Evolutionary conservation across 2,329 filamentous ascomycete genomes (phyloP), one percentile per base, ranked within the genome.

Genomic region (Aspergillus fischeri): DNA sequence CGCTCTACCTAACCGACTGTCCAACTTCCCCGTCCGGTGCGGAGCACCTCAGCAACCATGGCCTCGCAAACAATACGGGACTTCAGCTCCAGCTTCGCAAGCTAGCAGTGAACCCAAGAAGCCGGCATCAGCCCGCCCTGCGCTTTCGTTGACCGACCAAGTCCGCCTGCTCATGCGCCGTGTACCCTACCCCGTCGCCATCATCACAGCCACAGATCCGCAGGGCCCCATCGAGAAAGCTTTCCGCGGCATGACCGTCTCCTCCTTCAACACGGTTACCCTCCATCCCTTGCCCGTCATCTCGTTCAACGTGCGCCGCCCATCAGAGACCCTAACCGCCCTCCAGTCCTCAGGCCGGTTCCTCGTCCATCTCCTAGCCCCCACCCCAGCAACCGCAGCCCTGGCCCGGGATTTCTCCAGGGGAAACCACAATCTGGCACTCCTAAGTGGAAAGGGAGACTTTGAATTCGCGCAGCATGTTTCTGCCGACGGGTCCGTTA

Each of bases 191-290:
- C 80, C 84, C 1, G 82, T 85, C 51, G 81, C 82, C 48, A 74
- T 86, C 38, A 76, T 86, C 55, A 85, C 83, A 42, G 67, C 76
- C 55, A 76, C 73, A 17, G 70, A 75, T 29, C 71, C 73, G 38
- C 64, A 65, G 29, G 63, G 64, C 20, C 60, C 60, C n/a, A 44
- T 62, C 49, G 57, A 67, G 25, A 57, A 63, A 44, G 65, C 66
- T 11, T 77, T 75, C 60, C 74, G 77, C 38, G 83, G 80, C 45
- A 82, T 85, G 63, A 85, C 83, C 8, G 80, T 87, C 32, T 87
- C 85, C 3, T 86, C 84, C 1, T 81, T 87, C 70, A 85, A 74
- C 59, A 83, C 83, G 3, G 81, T 87, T 14, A 80, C 82, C 0
- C 72, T 87, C 3, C 66, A 75, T 29, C 84, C 85, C 1, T 61